These are phyloP conservation scores for Narthecium ossifragum DNA, from an alignment of 106 monocot genomes.

Conservation along the genomic window DNA sequence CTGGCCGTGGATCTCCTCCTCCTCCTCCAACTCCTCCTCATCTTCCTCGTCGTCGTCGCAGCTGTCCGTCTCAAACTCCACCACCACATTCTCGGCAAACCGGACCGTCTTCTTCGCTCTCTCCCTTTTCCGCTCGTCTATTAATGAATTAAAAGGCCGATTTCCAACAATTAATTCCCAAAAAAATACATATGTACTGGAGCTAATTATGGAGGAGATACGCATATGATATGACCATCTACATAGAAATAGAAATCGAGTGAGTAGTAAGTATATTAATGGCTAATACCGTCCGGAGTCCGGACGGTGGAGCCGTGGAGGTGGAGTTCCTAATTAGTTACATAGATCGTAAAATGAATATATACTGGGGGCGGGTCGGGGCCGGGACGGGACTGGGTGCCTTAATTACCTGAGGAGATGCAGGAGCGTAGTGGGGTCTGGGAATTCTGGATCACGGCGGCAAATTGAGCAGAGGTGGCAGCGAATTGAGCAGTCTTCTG, in stretches of 20 bases:
- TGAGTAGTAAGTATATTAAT: no score
- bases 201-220: not conserved
- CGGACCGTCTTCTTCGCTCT: conserved; percentile 27
- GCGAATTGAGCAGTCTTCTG: not conserved
- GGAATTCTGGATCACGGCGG: not conserved
- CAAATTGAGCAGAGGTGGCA: not conserved
- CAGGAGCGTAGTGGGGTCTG: conserved; percentile 8
- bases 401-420: conserved; percentile 13
- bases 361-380: no score
- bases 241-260: no score
- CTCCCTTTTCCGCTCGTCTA: conserved; percentile 20
- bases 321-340: no score
- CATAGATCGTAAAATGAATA: no score
- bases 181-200: not conserved
- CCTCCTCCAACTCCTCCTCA: not conserved
- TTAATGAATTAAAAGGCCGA: no score
- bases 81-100: conserved; percentile 35
- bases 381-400: no score
- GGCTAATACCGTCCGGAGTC: no score
- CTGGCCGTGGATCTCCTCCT: not conserved
- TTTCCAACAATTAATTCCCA: not conserved
- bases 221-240: no score
- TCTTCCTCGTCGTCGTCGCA: no score
- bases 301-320: no score
- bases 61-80: conserved; percentile 7